These are phyloP conservation scores for Tylopilus rubrobrunneus DNA, from an alignment of 768 basidiomycete species.

Conservation along the genomic window DNA sequence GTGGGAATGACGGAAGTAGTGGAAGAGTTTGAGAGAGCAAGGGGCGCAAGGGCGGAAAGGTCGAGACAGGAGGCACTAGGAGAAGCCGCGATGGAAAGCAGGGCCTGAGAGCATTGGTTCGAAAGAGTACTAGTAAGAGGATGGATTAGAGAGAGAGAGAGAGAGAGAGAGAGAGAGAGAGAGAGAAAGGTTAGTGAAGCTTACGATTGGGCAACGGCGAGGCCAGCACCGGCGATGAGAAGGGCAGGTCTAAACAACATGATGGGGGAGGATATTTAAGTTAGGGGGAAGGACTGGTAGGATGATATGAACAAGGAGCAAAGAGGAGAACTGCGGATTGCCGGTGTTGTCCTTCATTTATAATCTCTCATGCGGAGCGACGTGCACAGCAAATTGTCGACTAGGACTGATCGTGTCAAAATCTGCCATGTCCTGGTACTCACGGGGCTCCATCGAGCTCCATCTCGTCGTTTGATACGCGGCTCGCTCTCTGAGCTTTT, in stretches of 20 bases:
- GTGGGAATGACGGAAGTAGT: constrained; percentile 36
- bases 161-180: too few relatives aligned
- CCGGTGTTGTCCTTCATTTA: constrained; percentile 9
- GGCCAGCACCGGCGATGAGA: constrained; percentile 32
- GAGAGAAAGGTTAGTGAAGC: constrained; percentile 16
- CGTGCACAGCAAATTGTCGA: too few relatives aligned
- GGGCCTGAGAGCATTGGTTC: constrained; percentile 42
- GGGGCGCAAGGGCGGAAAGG: constrained; percentile 29
- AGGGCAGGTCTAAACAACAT: constrained; percentile 27
- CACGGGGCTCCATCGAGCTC: not conserved
- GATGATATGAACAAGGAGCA: not conserved
- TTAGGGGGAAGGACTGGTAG: not conserved
- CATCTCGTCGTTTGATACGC: too few relatives aligned
- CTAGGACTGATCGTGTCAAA: too few relatives aligned
- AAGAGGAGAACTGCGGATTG: constrained; percentile 9
- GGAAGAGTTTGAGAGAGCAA: constrained; percentile 23
- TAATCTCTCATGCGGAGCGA: constrained; percentile 5
- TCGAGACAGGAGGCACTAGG: constrained; percentile 39
- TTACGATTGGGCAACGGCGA: constrained; percentile 40
- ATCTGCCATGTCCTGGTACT: too few relatives aligned
- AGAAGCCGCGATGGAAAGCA: constrained; percentile 41
- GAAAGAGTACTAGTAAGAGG: too few relatives aligned
- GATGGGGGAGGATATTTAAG: not conserved
- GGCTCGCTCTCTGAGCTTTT: too few relatives aligned
- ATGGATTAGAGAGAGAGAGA: too few relatives aligned